Evolutionary conservation across 2,329 filamentous ascomycete genomes (phyloP).

Genomic region (Beauveria medogensis): DNA sequence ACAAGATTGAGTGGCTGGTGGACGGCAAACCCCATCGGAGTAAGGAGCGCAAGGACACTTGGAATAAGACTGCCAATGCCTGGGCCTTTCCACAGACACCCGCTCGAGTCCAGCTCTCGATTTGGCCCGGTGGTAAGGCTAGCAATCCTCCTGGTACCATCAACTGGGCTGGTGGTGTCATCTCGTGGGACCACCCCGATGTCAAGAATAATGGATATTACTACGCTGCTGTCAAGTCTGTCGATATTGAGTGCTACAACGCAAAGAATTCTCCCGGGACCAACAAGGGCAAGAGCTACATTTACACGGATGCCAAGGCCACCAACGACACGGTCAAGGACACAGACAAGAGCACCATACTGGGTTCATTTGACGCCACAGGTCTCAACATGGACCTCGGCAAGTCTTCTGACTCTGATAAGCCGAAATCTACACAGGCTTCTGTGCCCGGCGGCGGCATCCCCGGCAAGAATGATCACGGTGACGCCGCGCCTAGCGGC

Average conservation of each 20-base stretch:
- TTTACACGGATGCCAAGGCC: conserved; percentile 55
- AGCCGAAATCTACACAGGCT: conserved; percentile 15
- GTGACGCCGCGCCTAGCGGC: conserved; percentile 14
- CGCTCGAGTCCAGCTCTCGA: conserved; percentile 80
- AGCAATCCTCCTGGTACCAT: conserved; percentile 78
- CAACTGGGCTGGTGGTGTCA: conserved; percentile 81
- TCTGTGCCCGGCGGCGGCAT: conserved; percentile 24
- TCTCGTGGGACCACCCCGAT: conserved; percentile 68
- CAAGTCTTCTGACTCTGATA: conserved; percentile 19
- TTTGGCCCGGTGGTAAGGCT: conserved; percentile 85
- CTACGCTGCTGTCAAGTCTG: conserved; percentile 69
- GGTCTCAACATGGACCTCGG: conserved; percentile 62
- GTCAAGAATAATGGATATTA: conserved; percentile 82
- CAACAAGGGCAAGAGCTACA: conserved; percentile 64
- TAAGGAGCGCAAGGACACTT: conserved; percentile 70
- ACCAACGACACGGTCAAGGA: conserved; percentile 74
- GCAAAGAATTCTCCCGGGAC: conserved; percentile 52
- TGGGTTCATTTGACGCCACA: conserved; percentile 73
- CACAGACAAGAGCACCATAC: conserved; percentile 63
- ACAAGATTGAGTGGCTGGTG: conserved; percentile 76
- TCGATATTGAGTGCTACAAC: conserved; percentile 82
- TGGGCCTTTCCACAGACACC: conserved; percentile 91
- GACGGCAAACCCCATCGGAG: conserved; percentile 73
- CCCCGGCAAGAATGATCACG: conserved; percentile 18
- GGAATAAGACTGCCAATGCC: conserved; percentile 72